phyloP scores from a whole-genome alignment of 495 filamentous ascomycete species.

The Penicillium longicatenatum region DNA sequence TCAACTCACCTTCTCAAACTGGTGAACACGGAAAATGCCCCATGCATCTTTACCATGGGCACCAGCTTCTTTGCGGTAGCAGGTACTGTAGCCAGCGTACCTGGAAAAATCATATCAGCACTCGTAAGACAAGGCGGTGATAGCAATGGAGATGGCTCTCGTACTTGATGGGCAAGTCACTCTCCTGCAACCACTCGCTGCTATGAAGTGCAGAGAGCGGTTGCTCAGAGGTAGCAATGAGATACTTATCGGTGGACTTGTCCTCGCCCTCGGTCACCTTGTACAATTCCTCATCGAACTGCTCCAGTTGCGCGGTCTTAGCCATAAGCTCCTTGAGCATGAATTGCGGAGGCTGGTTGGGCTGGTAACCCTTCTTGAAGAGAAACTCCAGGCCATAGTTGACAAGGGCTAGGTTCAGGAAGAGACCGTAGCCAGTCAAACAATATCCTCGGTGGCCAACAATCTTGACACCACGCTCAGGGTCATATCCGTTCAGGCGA shows the following conservation, averaged over 20 bases:
- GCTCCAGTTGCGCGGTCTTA: conserved; percentile 96
- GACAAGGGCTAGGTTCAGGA: conserved; percentile 86
- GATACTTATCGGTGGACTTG: conserved; percentile 86
- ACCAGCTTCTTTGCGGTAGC: conserved; percentile 94
- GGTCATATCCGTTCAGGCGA: conserved; percentile 87
- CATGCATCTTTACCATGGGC: conserved; percentile 92
- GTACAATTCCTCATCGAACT: conserved; percentile 97
- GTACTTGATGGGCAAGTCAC: conserved; percentile 83
- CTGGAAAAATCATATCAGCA: conserved; percentile 32
- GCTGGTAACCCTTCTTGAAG: conserved; percentile 72
- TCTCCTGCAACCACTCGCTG: conserved; percentile 86
- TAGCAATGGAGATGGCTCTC: conserved; percentile 11
- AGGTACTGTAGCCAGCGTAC: conserved; percentile 92
- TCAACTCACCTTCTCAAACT: conserved; percentile 83
- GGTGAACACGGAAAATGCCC: conserved; percentile 97
- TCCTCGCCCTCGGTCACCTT: conserved; percentile 85
- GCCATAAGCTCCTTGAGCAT: conserved; percentile 97
- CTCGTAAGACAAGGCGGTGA: neutral
- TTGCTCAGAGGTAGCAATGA: conserved; percentile 97
- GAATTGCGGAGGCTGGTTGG: conserved; percentile 91
- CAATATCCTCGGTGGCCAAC: conserved; percentile 97
- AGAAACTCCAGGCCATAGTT: conserved; percentile 95
- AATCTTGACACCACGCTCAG: conserved; percentile 90
- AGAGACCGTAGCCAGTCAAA: conserved; percentile 85
- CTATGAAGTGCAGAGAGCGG: conserved; percentile 90